Evolutionary conservation across 2,329 filamentous ascomycete species (phyloP), one percentile per base, ranked within the genome.

Genomic region (Whalleya microplaca): DNA sequence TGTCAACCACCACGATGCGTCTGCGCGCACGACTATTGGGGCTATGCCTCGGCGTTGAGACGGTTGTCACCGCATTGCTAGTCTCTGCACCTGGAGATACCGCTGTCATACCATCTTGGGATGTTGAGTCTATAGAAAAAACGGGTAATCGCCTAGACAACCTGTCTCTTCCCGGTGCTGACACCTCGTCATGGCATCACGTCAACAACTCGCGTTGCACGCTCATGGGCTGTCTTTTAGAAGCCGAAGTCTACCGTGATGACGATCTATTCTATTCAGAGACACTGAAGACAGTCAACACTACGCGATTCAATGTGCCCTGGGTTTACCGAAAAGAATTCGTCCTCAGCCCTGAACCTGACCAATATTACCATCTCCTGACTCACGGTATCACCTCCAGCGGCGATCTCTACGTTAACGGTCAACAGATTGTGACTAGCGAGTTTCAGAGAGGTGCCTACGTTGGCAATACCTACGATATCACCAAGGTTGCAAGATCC

Each of bases 301-400:
- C 70, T 14, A 69, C 71, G 2, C 76, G 76, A 43, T 87, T 86
- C 55, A 67, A 72, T 0, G 76, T 79, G 0, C 81, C 84, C 0
- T 88, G 84, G 84, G 66, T 86, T 21, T 88, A 86, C 61, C 77
- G 84, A 12, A 72, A 80, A 41, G 81, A 86, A 55, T 81, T 85
- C 52, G 55, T 59, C 0, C 62, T 85, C 1, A 61, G 70, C 0
- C 64, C 67, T 0, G 47, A 57, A 2, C 27, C 67, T 0, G 70
- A 69, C 1, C 69, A 76, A 32, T 79, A 84, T 61, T 83, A 79
- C 59, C 75, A 82, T 23, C 71, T 88, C 1, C 71, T 80, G 32
- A 87, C 84, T 0, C 75, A 87, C 57, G 85, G 85, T 3, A 84
- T 88, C 60, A 81, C 79, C 0, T 85, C 84, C 1, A 78, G 78